Base-by-base conservation (phyloP, 2,329 filamentous ascomycete species). In the Colletotrichum coccodes region DNA sequence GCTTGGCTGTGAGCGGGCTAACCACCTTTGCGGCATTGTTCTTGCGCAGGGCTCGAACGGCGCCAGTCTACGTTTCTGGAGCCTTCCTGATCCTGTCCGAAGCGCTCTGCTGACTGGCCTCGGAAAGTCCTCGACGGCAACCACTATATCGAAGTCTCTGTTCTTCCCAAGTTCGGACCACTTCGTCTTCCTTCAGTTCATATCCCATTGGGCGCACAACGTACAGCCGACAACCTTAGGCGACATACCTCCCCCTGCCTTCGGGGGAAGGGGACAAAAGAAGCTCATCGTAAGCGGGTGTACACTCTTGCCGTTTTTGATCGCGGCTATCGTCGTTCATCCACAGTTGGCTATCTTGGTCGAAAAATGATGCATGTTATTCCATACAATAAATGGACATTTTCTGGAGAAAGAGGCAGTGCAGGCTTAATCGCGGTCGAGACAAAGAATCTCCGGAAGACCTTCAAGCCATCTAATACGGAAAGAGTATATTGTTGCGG, bases 1-100 rank as follows among this genome's bases (percentile, higher is more conserved):
- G 87, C 75, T 64, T 82, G 77, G 73, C 77, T 77, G 87, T 91
- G n/a, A 92, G 91, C 4, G 83, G 93, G 21, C 88, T 89, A 47
- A 89, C 85, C n/a, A 85, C 92, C 12, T 91, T 91, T 3, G 79
- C 75, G 1, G 76, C 80, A 0, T 71, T 79, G n/a, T 82, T 81
- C 70, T 82, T 82, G 73, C 74, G 71, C 34, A 75, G 74, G 60
- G 72, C 77, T 3, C 74, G 73, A 8, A 72, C 77, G 12, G 76
- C 76, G 1, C 74, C 77, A 60, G 73, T 80, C 49, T 76, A 76
- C 56, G 74, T 79, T n/a, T 70, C 75, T 7, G 70, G 74, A 1
- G 71, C 74, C 38, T 75, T 77, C 40, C 62, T 78, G 12, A 54
- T 78, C 4, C 68, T 80, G 4, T 75, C 76, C n/a, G 70, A 6